phyloP scores from a whole-genome alignment of 2,329 filamentous ascomycete species.

The Botrytis hyacinthi region DNA sequence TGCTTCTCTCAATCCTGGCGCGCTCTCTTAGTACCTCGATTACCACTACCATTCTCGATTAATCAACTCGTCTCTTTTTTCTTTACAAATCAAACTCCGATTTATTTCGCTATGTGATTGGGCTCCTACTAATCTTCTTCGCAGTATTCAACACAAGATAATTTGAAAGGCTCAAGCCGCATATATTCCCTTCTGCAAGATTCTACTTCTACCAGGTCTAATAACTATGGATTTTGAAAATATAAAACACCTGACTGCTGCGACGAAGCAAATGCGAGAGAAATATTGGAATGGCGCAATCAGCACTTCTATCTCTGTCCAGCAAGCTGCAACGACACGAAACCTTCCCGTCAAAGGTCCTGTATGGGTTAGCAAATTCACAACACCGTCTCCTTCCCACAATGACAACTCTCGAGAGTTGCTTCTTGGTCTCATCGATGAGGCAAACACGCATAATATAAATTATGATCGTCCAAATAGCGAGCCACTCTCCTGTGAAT shows the following conservation, averaged over 20 bases:
- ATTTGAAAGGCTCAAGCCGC: background rate
- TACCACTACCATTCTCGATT: background rate
- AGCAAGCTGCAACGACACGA: background rate
- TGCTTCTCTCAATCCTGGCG: background rate
- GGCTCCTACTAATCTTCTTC: background rate
- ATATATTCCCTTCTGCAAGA: background rate
- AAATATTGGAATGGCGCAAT: background rate
- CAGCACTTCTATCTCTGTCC: background rate
- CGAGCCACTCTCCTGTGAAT: background rate
- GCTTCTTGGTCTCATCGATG: background rate
- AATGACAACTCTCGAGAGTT: background rate
- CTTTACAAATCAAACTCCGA: background rate
- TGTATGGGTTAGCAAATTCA: slow-evolving; percentile 3
- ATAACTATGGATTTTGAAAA: background rate
- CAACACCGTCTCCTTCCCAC: background rate
- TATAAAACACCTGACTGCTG: background rate
- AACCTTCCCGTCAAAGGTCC: background rate
- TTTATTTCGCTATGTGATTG: background rate
- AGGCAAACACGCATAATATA: background rate
- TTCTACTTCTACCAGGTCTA: background rate
- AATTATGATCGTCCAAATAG: background rate
- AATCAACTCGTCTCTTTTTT: background rate
- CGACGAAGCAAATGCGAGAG: background rate
- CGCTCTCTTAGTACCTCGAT: background rate
- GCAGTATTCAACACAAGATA: background rate